Evolutionary conservation across 345 rosid genomes (phyloP).

Genomic region (Triadica sebifera): DNA sequence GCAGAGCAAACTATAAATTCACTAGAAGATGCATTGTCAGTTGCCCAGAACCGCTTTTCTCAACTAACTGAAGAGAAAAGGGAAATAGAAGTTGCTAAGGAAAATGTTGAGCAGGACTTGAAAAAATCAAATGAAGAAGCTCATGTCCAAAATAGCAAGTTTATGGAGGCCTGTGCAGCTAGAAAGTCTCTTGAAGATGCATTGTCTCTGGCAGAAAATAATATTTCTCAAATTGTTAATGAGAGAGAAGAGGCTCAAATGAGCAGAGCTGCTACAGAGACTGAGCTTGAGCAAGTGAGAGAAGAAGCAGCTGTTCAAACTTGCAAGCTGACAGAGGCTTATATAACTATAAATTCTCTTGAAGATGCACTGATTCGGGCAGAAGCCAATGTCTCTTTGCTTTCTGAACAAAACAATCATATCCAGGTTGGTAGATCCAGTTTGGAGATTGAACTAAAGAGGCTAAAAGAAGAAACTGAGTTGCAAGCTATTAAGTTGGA

Average conservation of each 20-base stretch:
- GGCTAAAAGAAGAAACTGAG: slow-evolving; percentile 55
- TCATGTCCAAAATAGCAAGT: slow-evolving; percentile 42
- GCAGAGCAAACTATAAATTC: slow-evolving; percentile 42
- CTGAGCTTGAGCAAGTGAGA: slow-evolving; percentile 53
- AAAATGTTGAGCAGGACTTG: slow-evolving; percentile 52
- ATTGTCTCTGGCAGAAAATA: slow-evolving; percentile 53
- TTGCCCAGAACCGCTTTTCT: slow-evolving; percentile 46
- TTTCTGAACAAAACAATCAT: slow-evolving; percentile 51
- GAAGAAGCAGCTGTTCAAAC: slow-evolving; percentile 50
- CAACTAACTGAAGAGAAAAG: slow-evolving; percentile 52
- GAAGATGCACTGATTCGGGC: slow-evolving; percentile 54
- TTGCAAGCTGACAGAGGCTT: slow-evolving; percentile 54
- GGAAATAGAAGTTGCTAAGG: slow-evolving; percentile 48
- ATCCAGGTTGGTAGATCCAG: slow-evolving; percentile 33
- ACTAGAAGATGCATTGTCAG: slow-evolving; percentile 52
- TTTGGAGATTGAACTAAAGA: slow-evolving; percentile 57
- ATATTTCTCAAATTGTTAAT: slow-evolving; percentile 45
- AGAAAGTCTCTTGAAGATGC: slow-evolving; percentile 65
- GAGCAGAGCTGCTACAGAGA: slow-evolving; percentile 45
- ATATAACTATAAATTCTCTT: slow-evolving; percentile 55
- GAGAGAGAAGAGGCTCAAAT: slow-evolving; percentile 72
- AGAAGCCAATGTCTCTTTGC: slow-evolving; percentile 45
- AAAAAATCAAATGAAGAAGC: slow-evolving; percentile 56
- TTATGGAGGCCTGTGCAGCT: slow-evolving; percentile 47
- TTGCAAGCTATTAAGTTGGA: slow-evolving; percentile 46